Base-by-base conservation (phyloP, 306 rosid species). In the Lathyrus oleraceus region DNA sequence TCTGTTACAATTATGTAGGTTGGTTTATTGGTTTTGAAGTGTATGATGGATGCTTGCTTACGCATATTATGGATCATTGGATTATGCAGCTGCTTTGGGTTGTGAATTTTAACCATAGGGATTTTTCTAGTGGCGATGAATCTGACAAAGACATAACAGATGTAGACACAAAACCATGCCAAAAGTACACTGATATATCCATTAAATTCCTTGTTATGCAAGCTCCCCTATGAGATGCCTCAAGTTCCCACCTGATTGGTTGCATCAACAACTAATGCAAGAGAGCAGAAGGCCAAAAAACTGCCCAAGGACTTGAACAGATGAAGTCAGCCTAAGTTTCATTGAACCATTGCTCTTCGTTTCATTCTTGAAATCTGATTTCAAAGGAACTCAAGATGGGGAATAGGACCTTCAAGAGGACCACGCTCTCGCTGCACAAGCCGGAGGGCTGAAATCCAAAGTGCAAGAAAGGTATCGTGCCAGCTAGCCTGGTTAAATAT, bases 341-440 rank as follows among this genome's bases (percentile, higher is more conserved):
- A 73, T 74, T 62, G 84, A 77, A 52, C 36, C 45, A 65, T 16
- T 79, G 72, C 70, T 67, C 75, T 82, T 80, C 70, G 44, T 76
- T 68, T 76, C 65, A 16, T 67, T 71, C 42, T 56, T 77, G 72
- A 56, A 61, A 65, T 68, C 78, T 65, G 84, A 74, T 61, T 28
- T 84, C 61, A 17, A 10, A 27, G 77, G 64, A 21, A 51, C 75
- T 87, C 85, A 30, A 87, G 91, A 82, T 84, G 91, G 51, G 96
- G 94, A 59, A 87, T 25, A 27, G 94, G 91, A 25, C 94, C 96
- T 79, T 90, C 94, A 53, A 79, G 82, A 81, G 93, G 93, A 71
- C 87, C 88, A 16, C 96, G 90, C 79, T 85, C 96, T 75, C 96
- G 86, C 76, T 87, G 94, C 81, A 90, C 96, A 82, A 90, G 94